Evolutionary conservation across 1,284 basidiomycete species (phyloP), one percentile per base, ranked within the genome.

Genomic region (Apiotrichum domesticum): DNA sequence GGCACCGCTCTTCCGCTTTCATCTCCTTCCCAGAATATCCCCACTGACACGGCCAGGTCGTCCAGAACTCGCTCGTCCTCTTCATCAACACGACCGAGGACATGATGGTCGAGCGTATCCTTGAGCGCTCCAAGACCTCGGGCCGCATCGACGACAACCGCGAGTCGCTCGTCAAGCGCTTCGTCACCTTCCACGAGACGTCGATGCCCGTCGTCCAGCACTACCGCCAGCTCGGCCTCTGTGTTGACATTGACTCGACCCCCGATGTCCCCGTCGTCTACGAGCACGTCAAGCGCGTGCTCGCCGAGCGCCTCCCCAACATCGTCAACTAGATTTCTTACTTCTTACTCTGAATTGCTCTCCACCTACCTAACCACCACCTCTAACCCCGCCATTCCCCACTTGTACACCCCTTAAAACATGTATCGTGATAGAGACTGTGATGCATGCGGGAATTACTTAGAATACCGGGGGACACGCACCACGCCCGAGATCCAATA

Each of bases 121-220:
- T 96, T 51, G 87, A 94, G 75, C 84, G 96, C 33, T 87, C 87
- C 40, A 88, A 98, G 81, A 98, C 95, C 0, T 92, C 89, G 58
- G 95, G 96, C 15, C 82, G 96, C 35, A 90, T 91, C 67, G 96
- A 99, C 69, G 96, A 98, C 75, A 99, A 99, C 73, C 81, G 80
- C 29, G 93, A 97, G 77, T 93, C 87, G 72, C 97, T 98, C 79
- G 88, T 85, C 79, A 99, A 98, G 79, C 88, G 96, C 11, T 98
- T 98, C 81, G 37, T 44, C 35, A 96, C 94, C 1, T 98, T 98
- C 78, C 82, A 87, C 62, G 85, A 88, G 50, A 88, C 92, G 48
- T 92, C 89, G n/a, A 91, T 92, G 88, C 95, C 96, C 10, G 96
- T 99, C 54, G 90, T 98, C 60, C 81, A 95, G 54, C 82, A 93